Evolutionary conservation across 345 rosid genomes (phyloP).

Genomic region (Heritiera fomes): DNA sequence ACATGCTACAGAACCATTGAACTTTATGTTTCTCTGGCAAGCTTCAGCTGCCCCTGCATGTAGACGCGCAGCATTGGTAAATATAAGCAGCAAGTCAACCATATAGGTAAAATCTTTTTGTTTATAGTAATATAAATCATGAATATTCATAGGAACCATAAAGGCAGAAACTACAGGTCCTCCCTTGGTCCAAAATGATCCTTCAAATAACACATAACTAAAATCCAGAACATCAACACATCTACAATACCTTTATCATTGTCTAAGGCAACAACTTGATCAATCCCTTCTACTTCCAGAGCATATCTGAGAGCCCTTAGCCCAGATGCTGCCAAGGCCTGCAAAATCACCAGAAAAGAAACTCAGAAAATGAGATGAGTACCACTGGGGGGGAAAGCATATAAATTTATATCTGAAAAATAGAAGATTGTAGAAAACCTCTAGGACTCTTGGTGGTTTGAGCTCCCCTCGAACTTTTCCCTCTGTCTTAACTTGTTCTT

Average conservation of each 20-base stretch:
- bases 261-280: constrained; percentile 93
- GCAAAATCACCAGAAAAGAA: constrained; percentile 23
- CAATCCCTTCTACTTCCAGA: constrained; percentile 86
- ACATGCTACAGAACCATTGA: constrained; percentile 83
- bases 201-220: background rate
- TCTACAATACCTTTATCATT: constrained; percentile 74
- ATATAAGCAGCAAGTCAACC: background rate
- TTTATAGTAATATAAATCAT: background rate
- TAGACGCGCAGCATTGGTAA: background rate
- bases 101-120: background rate
- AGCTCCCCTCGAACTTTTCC: constrained; percentile 55
- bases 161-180: background rate
- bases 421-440: constrained; percentile 49
- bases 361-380: constrained; percentile 10
- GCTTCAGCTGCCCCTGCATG: constrained; percentile 83
- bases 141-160: constrained; percentile 2
- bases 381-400: background rate
- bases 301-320: constrained; percentile 94
- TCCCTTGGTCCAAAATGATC: background rate
- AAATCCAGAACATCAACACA: constrained; percentile 1
- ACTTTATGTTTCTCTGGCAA: constrained; percentile 87
- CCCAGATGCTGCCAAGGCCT: constrained; percentile 99
- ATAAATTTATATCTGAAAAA: constrained; percentile 2
- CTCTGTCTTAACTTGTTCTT: constrained; percentile 51
- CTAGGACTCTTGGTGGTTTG: constrained; percentile 86